phyloP scores from a whole-genome alignment of 2,329 filamentous ascomycete genomes.

The Fusarium falciforme region DNA sequence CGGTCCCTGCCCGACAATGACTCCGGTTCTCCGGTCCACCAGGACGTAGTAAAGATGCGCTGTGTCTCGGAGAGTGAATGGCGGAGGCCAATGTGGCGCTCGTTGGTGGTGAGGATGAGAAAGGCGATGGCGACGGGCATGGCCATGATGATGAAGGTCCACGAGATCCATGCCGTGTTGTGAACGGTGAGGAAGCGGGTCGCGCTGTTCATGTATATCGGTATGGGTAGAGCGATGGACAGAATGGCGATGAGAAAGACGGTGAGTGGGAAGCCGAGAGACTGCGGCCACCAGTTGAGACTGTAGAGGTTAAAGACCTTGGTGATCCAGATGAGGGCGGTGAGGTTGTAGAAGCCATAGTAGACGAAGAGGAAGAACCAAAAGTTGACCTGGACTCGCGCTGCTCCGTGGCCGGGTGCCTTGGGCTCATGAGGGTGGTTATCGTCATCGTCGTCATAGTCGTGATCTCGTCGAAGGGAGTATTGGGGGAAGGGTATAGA shows the following conservation, averaged over 20 bases:
- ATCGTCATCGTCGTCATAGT: constrained; percentile 55
- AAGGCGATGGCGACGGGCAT: constrained; percentile 75
- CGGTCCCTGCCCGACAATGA: constrained; percentile 58
- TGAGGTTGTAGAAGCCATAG: constrained; percentile 76
- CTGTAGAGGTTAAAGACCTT: constrained; percentile 79
- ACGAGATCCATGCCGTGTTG: constrained; percentile 76
- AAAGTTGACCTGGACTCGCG: constrained; percentile 74
- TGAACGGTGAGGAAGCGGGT: constrained; percentile 66
- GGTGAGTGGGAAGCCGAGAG: constrained; percentile 73
- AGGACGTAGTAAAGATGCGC: constrained; percentile 73
- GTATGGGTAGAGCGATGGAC: constrained; percentile 70
- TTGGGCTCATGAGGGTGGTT: constrained; percentile 51
- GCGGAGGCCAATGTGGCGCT: constrained; percentile 71
- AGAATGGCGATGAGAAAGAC: constrained; percentile 69
- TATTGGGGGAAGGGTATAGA: constrained; percentile 75
- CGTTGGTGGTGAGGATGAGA: constrained; percentile 70
- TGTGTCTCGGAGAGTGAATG: constrained; percentile 74
- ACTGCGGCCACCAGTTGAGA: constrained; percentile 77
- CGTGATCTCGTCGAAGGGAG: constrained; percentile 59
- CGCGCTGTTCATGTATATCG: constrained; percentile 67
- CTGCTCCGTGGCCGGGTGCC: constrained; percentile 71
- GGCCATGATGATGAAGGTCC: constrained; percentile 78
- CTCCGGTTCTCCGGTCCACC: constrained; percentile 71
- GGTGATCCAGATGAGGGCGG: constrained; percentile 76
- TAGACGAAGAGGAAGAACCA: constrained; percentile 79